Base-by-base conservation (phyloP, 257 asterid genomes). In the Capsicum pubescens region DNA sequence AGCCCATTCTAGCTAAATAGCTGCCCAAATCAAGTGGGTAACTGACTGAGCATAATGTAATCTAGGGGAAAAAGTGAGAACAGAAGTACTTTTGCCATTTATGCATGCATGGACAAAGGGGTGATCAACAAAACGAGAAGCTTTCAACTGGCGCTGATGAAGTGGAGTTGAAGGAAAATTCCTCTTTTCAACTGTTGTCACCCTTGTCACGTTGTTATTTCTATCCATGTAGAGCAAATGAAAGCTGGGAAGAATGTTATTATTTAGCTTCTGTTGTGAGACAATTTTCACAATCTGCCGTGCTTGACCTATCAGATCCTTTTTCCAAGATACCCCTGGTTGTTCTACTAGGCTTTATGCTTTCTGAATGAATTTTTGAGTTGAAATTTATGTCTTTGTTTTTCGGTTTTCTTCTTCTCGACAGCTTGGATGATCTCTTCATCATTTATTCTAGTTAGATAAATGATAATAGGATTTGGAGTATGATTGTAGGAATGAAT, bases 241-340 rank as follows among this genome's bases (percentile, higher is more conserved):
- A 50, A 74, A 74, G 46, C 60, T 74, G 61, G 81, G 81, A 50
- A 74, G 81, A 50, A 5, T 55, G 36, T 72, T 39, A 46, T 46
- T 10, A 46, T 46, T 72, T 72, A 46, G 39, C 9, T 74, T 74
- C 46, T 50, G 46, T 50, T 50, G 81, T 74, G 61, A 60, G 81
- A 74, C 46, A 74, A 50, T 50, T 50, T 60, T 74, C 59, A 50
- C 16, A 50, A 74, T 74, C 60, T 19, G 12, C 60, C 6, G 60
- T 72, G 42, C 80, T 19, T n/a, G 13, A 48, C 42, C 48, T 72
- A 12, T 19, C 19, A 13, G 60, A 48, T 48, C 80, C 80, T 48
- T 72, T 72, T 8, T 74, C 80, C 44, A 74, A 74, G 81, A 50
- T 74, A 50, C 17, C 80, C 59, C 46, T n/a, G 80, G 42, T 72